Evolutionary conservation across 2,329 filamentous ascomycete species (phyloP).

Genomic region (Calonectria pauciramosa): DNA sequence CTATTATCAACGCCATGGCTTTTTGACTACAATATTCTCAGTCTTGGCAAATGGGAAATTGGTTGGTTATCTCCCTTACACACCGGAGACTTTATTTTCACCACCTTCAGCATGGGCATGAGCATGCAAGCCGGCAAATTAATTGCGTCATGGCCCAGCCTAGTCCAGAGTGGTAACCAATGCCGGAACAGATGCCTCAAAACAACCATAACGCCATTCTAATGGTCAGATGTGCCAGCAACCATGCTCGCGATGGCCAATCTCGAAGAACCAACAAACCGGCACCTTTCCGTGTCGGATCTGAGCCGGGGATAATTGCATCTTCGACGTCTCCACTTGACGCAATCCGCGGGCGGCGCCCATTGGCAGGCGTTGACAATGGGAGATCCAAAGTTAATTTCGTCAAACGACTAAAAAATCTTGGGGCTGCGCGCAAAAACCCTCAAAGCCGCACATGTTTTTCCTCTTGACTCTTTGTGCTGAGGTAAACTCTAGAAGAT

Average conservation of each 20-base stretch:
- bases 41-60: neutral
- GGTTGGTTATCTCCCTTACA: neutral
- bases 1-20: neutral
- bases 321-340: slow-evolving; percentile 3
- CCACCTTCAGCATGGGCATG: neutral
- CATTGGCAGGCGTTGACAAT: neutral
- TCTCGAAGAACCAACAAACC: neutral
- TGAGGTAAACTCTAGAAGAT: neutral
- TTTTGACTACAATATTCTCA: neutral
- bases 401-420: neutral
- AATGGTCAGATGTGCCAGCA: neutral
- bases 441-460: neutral
- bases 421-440: neutral
- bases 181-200: slow-evolving; percentile 2
- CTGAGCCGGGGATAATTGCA: slow-evolving; percentile 4
- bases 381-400: slow-evolving; percentile 5
- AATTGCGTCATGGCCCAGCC: neutral
- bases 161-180: neutral
- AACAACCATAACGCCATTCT: neutral
- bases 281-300: neutral
- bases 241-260: neutral
- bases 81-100: neutral
- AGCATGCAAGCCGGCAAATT: neutral
- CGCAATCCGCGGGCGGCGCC: neutral
- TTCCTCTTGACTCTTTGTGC: neutral